Evolutionary conservation across 176 grass and related monocot species (phyloP), one percentile per base, ranked within the genome.

Genomic region (Zea luxurians): DNA sequence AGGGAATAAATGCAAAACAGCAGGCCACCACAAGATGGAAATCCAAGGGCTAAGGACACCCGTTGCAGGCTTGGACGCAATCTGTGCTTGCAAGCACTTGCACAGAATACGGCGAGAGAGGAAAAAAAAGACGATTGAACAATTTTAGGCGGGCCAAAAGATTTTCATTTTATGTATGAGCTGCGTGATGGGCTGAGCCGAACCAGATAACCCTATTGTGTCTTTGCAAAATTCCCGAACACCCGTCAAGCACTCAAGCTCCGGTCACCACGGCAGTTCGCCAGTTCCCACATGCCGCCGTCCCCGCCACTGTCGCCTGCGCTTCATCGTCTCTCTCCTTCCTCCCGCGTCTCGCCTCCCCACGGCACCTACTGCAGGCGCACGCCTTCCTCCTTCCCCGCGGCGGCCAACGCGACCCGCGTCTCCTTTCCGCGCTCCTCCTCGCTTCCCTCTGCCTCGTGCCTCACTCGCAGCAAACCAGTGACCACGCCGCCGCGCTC

Each of bases 301-400:
- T 41, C 42, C 46, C 37, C 13, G 46, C n/a, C 66, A 17, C 52
- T 63, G 18, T 17, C 77, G n/a, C 21, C n/a, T 13, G 42, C 18
- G 42, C 72, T 88, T 50, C 79, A 77, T 52, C 66, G 86, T 64
- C 47, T 58, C 71, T 84, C 40, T 43, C 64, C 64, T 41, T 84
- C 13, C 64, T 80, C 86, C 18, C 82, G n/a, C 82, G 64, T 10
- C 17, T 88, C 55, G 12, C 48, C 27, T 58, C 71, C 55, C 48
- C 77, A 27, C 46, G 86, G 46, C 76, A 88, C 35, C 86, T 88
- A 13, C 77, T 84, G 0, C 76, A 88, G 76, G 81, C 46, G 38
- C 86, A 88, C 82, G 82, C 82, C 10, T 80, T 84, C 77, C 65
- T 88, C 77, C 71, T 88, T 34, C 57, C 71, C 57, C 82, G 65